Conservation (phyloP, 1,284 basidiomycete species). For the Rhizoctonia solani region DNA sequence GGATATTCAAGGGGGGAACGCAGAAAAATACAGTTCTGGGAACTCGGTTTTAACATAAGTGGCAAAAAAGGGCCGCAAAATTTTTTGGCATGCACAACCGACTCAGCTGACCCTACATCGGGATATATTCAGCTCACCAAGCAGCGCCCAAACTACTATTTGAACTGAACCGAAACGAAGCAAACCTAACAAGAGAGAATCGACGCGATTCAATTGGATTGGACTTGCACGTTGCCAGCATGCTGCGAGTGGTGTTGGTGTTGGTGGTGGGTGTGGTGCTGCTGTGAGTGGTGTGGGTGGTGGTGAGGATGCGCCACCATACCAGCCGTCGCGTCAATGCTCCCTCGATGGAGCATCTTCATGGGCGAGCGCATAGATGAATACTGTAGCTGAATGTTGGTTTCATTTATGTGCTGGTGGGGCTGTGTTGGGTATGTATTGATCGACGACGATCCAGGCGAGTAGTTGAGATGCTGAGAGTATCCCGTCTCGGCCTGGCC, state of each 20-base stretch:
- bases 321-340: background rate
- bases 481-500: conserved; percentile 18
- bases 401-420: background rate
- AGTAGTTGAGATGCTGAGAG: background rate
- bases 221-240: conserved; percentile 32
- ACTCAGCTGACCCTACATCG: background rate
- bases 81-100: conserved; percentile 1
- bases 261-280: conserved; percentile 13
- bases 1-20: background rate
- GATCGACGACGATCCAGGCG: conserved; percentile 12
- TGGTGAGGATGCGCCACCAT: conserved; percentile 12
- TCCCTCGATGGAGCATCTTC: conserved; percentile 12
- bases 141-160: background rate
- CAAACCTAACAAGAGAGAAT: background rate
- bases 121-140: background rate
- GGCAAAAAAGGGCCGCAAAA: background rate
- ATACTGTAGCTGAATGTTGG: background rate
- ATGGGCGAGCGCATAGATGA: conserved; percentile 3
- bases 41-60: conserved; percentile 26
- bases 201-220: conserved; percentile 15
- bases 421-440: conserved; percentile 30
- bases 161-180: background rate
- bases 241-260: conserved; percentile 3
- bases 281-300: background rate
- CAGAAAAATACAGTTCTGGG: conserved; percentile 30